Evolutionary conservation across 1,284 basidiomycete genomes (phyloP).

Genomic region (Puccinia triticina): DNA sequence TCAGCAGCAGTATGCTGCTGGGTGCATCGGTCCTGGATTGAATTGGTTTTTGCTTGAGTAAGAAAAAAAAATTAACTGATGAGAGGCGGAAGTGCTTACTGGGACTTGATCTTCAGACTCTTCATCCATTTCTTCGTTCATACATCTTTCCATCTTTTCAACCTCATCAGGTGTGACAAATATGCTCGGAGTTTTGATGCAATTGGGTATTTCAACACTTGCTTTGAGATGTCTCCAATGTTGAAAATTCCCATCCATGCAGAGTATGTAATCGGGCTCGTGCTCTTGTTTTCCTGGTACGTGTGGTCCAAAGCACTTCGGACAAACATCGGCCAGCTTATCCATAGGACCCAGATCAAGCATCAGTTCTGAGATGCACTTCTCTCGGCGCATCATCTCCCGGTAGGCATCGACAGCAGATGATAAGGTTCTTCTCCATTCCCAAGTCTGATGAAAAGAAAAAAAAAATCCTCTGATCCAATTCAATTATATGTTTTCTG

Average conservation of each 20-base stretch:
- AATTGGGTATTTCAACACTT: background rate
- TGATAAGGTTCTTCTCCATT: conserved; percentile 29
- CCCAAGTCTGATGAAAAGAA: background rate
- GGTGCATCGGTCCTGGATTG: background rate
- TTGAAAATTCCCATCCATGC: conserved; percentile 29
- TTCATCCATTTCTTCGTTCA: background rate
- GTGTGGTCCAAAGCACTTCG: background rate
- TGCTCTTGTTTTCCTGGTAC: background rate
- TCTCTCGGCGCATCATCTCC: conserved; percentile 3
- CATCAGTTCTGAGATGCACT: background rate
- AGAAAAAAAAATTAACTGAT: background rate
- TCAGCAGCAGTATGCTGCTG: conserved; percentile 19
- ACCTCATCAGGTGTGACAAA: background rate
- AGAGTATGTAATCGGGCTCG: conserved; percentile 12
- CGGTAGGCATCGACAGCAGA: conserved; percentile 18
- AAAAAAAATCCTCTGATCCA: background rate
- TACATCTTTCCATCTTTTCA: background rate
- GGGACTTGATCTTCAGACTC: background rate
- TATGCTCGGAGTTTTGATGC: background rate
- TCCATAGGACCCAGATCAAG: background rate
- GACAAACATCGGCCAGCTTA: conserved; percentile 5
- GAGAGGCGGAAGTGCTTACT: background rate
- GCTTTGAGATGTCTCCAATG: conserved; percentile 16
- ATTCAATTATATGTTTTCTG: background rate
- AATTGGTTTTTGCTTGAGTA: background rate